These are phyloP conservation scores for Pythium pyrilobum DNA, from an alignment of 352 stramenopile genomes.

Conservation along the genomic window DNA sequence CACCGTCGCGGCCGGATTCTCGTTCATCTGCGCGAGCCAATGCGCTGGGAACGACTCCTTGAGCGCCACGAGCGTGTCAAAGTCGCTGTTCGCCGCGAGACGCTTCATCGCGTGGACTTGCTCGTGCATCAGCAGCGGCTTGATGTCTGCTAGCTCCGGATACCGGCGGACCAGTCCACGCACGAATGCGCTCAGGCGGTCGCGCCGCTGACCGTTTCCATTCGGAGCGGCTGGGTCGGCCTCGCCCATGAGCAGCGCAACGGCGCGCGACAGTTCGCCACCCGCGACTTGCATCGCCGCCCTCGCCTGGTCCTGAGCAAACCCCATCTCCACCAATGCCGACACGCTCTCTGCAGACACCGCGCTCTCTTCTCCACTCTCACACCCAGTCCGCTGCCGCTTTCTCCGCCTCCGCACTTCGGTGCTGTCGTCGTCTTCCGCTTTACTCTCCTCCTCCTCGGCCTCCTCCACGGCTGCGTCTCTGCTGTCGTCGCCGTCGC, in stretches of 20 bases:
- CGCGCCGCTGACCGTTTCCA: neutral
- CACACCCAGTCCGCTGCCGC: neutral
- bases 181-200: neutral
- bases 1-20: constrained; percentile 37
- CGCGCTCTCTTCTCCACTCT: too few relatives aligned
- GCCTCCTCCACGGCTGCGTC: neutral
- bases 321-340: constrained; percentile 73
- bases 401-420: neutral
- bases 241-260: constrained; percentile 38
- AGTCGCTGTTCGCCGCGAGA: constrained; percentile 25
- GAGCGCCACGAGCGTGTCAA: constrained; percentile 43
- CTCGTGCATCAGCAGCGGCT: constrained; percentile 16
- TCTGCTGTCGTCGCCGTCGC: neutral
- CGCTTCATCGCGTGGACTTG: constrained; percentile 24
- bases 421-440: constrained; percentile 6
- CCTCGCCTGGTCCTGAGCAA: constrained; percentile 23
- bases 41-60: constrained; percentile 39
- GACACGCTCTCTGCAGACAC: too few relatives aligned
- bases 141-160: constrained; percentile 12
- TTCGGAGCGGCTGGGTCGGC: neutral
- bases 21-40: constrained; percentile 34
- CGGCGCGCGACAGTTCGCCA: constrained; percentile 33
- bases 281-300: constrained; percentile 23
- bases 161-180: constrained; percentile 7
- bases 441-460: constrained; percentile 14